Conservation (phyloP, 208 protist species). For the Acanthamoeba culbertsoni region DNA sequence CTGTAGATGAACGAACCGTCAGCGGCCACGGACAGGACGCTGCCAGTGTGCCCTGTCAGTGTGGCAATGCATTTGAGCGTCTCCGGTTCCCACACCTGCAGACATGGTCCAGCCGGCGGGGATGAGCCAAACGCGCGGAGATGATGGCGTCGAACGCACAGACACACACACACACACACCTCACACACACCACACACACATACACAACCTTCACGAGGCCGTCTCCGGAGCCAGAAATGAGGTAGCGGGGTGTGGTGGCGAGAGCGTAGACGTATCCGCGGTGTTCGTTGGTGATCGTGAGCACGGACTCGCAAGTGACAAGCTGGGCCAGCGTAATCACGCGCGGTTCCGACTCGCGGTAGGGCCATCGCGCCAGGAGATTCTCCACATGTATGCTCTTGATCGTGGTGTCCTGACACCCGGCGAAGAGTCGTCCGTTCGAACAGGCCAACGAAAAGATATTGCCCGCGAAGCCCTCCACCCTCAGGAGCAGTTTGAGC, state of each 20-base stretch:
- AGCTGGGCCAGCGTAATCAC: not conserved
- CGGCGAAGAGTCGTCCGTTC: not conserved
- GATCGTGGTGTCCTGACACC: conserved; percentile 59
- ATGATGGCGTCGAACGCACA: no score
- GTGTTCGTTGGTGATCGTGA: not conserved
- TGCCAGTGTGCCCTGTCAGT: not conserved
- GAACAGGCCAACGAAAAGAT: conserved; percentile 25
- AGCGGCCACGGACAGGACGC: conserved; percentile 14
- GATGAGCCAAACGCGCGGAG: no score
- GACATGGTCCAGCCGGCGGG: no score
- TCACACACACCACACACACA: not conserved
- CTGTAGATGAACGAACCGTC: conserved; percentile 25
- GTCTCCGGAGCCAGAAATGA: conserved; percentile 51
- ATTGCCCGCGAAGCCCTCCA: conserved; percentile 8
- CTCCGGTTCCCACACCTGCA: conserved; percentile 12
- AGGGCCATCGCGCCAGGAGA: not conserved
- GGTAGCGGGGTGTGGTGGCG: not conserved
- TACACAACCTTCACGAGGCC: not conserved
- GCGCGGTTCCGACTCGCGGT: not conserved
- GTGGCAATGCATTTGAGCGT: not conserved
- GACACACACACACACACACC: not conserved
- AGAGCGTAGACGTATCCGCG: conserved; percentile 48
- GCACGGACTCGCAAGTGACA: not conserved
- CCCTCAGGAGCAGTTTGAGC: not conserved
- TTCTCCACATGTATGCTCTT: conserved; percentile 39